These are phyloP conservation scores for Meyerozyma elateridarum DNA, from an alignment of 1,139 yeast genomes.

Conservation along the genomic window DNA sequence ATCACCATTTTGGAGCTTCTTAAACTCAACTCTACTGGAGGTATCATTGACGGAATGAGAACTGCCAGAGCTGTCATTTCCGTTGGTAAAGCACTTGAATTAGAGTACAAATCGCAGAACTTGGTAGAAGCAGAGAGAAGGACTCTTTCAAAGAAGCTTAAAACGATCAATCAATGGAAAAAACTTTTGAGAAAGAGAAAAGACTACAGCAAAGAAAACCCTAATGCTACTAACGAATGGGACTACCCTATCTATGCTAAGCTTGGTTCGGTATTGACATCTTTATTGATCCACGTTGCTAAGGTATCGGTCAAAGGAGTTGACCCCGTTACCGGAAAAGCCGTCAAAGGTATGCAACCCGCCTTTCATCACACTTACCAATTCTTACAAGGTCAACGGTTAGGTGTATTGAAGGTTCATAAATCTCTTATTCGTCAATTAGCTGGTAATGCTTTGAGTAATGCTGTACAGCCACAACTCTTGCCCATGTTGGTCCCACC, in stretches of 20 bases:
- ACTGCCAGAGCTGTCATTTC: conserved; percentile 77
- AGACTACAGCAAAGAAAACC: conserved; percentile 12
- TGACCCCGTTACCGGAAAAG: conserved; percentile 72
- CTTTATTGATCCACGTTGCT: conserved; percentile 76
- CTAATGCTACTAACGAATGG: conserved; percentile 28
- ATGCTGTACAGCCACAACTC: conserved; percentile 78
- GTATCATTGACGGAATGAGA: conserved; percentile 78
- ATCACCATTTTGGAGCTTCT: conserved; percentile 79
- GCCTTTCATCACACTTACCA: conserved; percentile 90
- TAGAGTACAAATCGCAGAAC: conserved; percentile 72
- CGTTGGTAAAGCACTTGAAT: conserved; percentile 81
- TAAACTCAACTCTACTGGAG: conserved; percentile 71
- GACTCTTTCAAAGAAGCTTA: conserved; percentile 31
- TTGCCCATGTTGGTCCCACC: conserved; percentile 94
- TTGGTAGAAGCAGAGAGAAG: conserved; percentile 55
- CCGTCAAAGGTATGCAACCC: conserved; percentile 70
- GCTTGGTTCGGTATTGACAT: conserved; percentile 75
- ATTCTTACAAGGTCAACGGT: conserved; percentile 68
- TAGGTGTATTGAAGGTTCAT: conserved; percentile 81
- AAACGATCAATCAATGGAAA: conserved; percentile 37
- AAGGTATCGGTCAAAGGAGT: conserved; percentile 70
- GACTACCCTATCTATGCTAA: conserved; percentile 61
- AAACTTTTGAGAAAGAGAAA: conserved; percentile 31
- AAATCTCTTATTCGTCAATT: conserved; percentile 60
- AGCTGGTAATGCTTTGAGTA: conserved; percentile 61